Base-by-base conservation (phyloP, 345 rosid genomes). In the sweet orange (Citrus sinensis) region DNA sequence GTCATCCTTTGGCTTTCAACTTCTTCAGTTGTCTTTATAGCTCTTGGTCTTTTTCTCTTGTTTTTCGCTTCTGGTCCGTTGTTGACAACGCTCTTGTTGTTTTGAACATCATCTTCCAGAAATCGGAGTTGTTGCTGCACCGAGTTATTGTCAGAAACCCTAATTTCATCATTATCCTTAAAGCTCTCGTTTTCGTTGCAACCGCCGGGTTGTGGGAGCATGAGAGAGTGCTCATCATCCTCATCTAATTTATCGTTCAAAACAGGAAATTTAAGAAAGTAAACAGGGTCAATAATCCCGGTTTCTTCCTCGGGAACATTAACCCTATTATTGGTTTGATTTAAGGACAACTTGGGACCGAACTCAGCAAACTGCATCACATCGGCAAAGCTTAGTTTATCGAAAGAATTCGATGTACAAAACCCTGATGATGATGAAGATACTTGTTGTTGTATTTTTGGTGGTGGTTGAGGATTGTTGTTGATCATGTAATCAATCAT, bases 1-100 rank as follows among this genome's bases (percentile, higher is more conserved):
- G 95, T 91, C 97, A 92, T 92, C 61, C 98, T 37, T 73, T 97
- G 98, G 89, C 93, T 97, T 79, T 94, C 98, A 3, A 93, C 98
- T 83, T 94, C 98, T 80, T 94, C 95, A 51, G 84, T 94, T 17
- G 99, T 92, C 86, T 94, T 96, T 65, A 84, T 55, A 5, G 86
- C 86, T 82, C 97, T 87, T 9, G 97, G 88, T 74, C 98, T 87
- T 85, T 92, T 94, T 64, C 94, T 87, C 89, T 94, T 94, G 82
- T 75, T 89, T 86, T 91, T 95, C 40, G 51, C 85, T 62, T 86
- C 93, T 8, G 67, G 58, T 49, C 7, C 27, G 6, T 25, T 49
- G 59, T 34, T 66, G 3, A 20, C 46, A 49, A 25, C 30, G 65
- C 65, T 82, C 74, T 46, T 46, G 51, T 75, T 83, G 83, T 79